These are phyloP conservation scores for Pythium utonaiense DNA, from an alignment of 352 stramenopile species.

Conservation along the genomic window DNA sequence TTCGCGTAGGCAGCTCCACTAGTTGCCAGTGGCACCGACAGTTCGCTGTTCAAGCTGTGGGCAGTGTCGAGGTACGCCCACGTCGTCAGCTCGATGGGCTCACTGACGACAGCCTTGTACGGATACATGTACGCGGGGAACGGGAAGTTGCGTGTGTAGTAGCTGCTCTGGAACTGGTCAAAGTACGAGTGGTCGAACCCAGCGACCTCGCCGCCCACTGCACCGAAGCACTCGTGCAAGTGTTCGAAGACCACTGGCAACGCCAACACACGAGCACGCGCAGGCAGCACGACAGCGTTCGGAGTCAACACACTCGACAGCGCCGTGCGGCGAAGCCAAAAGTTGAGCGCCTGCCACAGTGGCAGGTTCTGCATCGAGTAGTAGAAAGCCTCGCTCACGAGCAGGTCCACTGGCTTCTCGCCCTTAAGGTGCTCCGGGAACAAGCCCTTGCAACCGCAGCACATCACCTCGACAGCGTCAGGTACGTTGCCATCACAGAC, in stretches of 20 bases:
- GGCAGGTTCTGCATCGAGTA: slow-evolving; percentile 86
- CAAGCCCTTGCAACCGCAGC: slow-evolving; percentile 65
- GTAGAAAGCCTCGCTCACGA: slow-evolving; percentile 78
- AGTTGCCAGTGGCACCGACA: slow-evolving; percentile 15
- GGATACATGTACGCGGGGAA: slow-evolving; percentile 84
- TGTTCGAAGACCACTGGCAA: slow-evolving; percentile 69
- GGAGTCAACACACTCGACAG: slow-evolving; percentile 36
- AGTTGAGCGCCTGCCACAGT: slow-evolving; percentile 82
- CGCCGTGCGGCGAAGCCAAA: slow-evolving; percentile 67
- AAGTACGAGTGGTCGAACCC: slow-evolving; percentile 74
- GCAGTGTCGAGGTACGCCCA: slow-evolving; percentile 41
- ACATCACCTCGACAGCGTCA: slow-evolving; percentile 48
- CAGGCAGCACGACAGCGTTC: slow-evolving; percentile 46
- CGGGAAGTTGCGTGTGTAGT: slow-evolving; percentile 72
- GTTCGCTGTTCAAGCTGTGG: slow-evolving; percentile 30
- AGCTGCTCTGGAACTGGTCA: slow-evolving; percentile 66
- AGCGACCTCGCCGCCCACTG: slow-evolving; percentile 52
- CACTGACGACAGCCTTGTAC: slow-evolving; percentile 31
- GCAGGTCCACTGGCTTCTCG: slow-evolving; percentile 46
- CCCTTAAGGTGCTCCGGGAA: slow-evolving; percentile 53
- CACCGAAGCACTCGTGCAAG: slow-evolving; percentile 75
- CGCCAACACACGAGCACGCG: slow-evolving; percentile 43
- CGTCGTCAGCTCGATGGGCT: slow-evolving; percentile 44
- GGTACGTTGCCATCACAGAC: slow-evolving; percentile 49
- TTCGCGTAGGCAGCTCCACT: not conserved